Base-by-base conservation (phyloP, 352 stramenopile genomes). In the Phytophthora palmivora region DNA sequence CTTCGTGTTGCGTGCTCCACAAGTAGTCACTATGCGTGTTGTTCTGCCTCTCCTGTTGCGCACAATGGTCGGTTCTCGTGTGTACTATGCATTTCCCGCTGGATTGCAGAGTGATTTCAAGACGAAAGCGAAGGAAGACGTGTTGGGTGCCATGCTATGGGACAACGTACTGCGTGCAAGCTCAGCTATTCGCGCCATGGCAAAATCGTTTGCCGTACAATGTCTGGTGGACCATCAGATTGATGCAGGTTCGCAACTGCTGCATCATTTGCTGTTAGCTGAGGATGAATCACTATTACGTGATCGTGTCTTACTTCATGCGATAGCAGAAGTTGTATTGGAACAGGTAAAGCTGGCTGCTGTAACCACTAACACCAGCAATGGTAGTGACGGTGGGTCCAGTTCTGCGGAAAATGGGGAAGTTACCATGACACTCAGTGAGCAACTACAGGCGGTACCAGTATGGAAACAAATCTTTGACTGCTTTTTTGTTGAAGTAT, bases 1-100 rank as follows among this genome's bases (percentile, higher is more conserved):
- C 43, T 94, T 80, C 28, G 75, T 94, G n/a, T 42, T 96, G 19
- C 81, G 85, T 22, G 79, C 85, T 11, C 85, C 87, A 3, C 84
- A 91, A 58, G 84, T 94, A 4, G 71, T 93, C 16, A 90, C 83
- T 7, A 92, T 94, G 79, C 85, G 87, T 19, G 82, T 96, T 3
- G 78, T 87, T 12, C 55, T 96, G 18, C 87, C 87, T 18, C 67
- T 94, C 18, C 34, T 93, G 15, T 60, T 90, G 26, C 84, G 84
- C 15, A 75, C 75, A 0, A 92, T 94, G 79, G 60, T 76, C 1
- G 57, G 63, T 0, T 84, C 84, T 24, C 73, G 72, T 19, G 59
- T 88, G 9, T 74, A 79, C 14, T 81, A 74, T 56, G 55, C 61
- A n/a, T 83, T 85, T 42, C 55, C 76, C 4, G 32, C 50, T 19